Base-by-base conservation (phyloP, 345 rosid species). In the Citrus trifoliata region DNA sequence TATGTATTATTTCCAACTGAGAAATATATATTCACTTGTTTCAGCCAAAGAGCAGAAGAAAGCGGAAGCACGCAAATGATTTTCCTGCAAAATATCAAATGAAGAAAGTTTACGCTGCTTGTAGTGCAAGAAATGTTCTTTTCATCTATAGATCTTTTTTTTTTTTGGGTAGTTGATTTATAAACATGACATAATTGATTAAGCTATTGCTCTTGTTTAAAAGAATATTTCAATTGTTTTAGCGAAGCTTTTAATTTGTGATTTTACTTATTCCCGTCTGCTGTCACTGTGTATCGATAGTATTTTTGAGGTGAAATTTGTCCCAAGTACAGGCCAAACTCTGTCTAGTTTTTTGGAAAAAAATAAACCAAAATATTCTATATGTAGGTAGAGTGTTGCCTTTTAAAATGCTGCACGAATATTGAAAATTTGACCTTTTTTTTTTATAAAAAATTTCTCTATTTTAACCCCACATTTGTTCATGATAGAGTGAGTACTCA, bases 21-120 rank as follows among this genome's bases (percentile, higher is more conserved):
- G 37, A 59, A 28, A 63, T 40, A 55, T 46, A 7, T 51, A 1
- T 67, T 67, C 37, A 60, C 22, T 66, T 83, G 59, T 75, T 84
- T 56, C 90, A 90, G 93, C 89, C 48, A 92, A 82, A 82, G 91
- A 89, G 76, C 88, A 78, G 85, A 92, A 90, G 91, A 92, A 87
- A 82, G 75, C 81, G 1, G 92, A 86, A 78, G 85, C 89, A 62
- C 88, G 90, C 76, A 90, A 90, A 84, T 91, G 86, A 91, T 60
- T 4, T 70, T 53, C 77, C 67, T 38, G 56, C 48, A 65, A 70
- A 78, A 30, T 73, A 33, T 62, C 42, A 42, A 4, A 40, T 13
- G 38, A 55, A 69, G 3, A 4, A 24, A 66, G 73, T 21, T 66
- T 24, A n/a, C 2, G 68, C 30, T 72, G 28, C 25, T 21, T 37